Base-by-base conservation (phyloP, 129 eudicot genomes). In the Flaveria brownii region DNA sequence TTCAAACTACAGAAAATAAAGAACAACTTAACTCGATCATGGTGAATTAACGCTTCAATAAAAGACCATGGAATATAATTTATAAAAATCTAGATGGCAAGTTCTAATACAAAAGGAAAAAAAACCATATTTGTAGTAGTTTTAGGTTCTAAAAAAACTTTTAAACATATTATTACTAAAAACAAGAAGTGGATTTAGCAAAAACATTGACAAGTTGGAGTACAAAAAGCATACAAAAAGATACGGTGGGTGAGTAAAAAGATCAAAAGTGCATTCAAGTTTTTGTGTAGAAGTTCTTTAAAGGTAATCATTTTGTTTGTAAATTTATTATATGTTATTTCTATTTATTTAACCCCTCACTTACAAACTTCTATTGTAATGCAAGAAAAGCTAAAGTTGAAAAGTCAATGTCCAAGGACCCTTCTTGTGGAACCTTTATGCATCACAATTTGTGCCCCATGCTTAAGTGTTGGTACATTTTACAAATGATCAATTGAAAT, bases 191-290 rank as follows among this genome's bases (percentile, higher is more conserved):
- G 18, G 67, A 61, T 61, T 61, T 13, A 61, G 67, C 42, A 13
- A 61, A 64, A 72, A 64, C 45, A 50, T n/a, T 51, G 68, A 72
- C 68, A 51, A 79, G 26, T 41, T 39, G 57, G 83, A 51, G 73
- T 79, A 71, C 54, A 63, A 78, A 36, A 70, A 78, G 77, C 72
- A 75, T 30, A 39, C 70, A 46, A 71, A 36, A 79, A 70, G 73
- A 77, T 65, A 75, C 80, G 84, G 84, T 84, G 73, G 82, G 87
- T 80, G 81, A 75, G 72, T 72, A 47, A 39, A 57, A 75, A 36
- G 73, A 79, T 79, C 72, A 79, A 72, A 78, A 78, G 75, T 73
- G 75, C 82, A 75, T 84, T 71, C 72, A 66, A 71, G 79, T 71
- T 72, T 68, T 52, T 65, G 71, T 64, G 80, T 66, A 55, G 64